Percentiles rank a stretch among this genome's conserved stretches.
phyloP scores from a whole-genome alignment of 257 asterid species.

The Agastache rugosa region DNA sequence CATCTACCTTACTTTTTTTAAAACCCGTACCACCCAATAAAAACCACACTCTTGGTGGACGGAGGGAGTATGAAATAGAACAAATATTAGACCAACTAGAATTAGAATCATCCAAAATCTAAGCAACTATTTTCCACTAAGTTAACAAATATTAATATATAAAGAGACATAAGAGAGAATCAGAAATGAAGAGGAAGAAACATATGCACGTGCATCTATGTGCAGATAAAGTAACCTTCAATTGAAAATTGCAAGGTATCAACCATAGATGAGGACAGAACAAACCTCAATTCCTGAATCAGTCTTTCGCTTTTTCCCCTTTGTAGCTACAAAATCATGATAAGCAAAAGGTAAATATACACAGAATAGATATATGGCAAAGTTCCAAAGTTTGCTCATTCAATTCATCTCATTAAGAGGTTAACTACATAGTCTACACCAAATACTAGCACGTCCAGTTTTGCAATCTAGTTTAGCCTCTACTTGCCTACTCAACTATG shows the following conservation, averaged over 20 bases:
- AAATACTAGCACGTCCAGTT: background rate
- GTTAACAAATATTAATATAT: background rate
- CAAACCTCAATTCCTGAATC: conserved; percentile 77
- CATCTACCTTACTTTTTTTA: too few species aligned
- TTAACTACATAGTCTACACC: conserved; percentile 15
- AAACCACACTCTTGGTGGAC: too few species aligned
- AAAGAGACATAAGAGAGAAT: background rate
- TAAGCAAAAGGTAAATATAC: conserved; percentile 27
- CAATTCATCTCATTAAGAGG: conserved; percentile 16
- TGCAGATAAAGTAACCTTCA: background rate
- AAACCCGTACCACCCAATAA: too few species aligned
- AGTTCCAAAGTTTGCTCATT: conserved; percentile 9
- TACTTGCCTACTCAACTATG: conserved; percentile 21
- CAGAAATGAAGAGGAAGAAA: conserved; percentile 6
- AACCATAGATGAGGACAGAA: conserved; percentile 30
- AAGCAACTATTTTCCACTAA: background rate
- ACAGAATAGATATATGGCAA: conserved; percentile 20
- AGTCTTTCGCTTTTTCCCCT: conserved; percentile 83
- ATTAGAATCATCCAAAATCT: background rate
- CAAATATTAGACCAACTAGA: background rate
- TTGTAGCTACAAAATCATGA: conserved; percentile 58
- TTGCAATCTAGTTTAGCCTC: conserved; percentile 2
- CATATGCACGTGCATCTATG: background rate
- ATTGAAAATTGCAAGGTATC: conserved; percentile 8
- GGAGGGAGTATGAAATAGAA: background rate